Conservation (phyloP, 306 rosid species). For the barrel medic (Medicago truncatula) region DNA sequence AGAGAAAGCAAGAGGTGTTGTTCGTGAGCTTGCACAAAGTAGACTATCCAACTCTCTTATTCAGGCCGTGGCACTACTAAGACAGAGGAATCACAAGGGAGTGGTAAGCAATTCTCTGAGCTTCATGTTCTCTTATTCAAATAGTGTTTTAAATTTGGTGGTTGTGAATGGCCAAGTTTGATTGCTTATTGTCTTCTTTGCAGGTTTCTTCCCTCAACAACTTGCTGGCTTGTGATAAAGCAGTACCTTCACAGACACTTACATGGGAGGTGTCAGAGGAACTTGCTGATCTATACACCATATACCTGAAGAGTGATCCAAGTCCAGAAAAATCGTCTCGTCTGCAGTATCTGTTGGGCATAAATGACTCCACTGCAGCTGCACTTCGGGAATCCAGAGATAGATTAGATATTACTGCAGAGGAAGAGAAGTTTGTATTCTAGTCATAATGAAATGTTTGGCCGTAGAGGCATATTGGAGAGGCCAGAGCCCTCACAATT, state of each 20-base stretch:
- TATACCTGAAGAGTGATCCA: constrained; percentile 75
- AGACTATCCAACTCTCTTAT: constrained; percentile 84
- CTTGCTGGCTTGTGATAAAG: constrained; percentile 61
- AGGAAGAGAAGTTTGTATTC: constrained; percentile 90
- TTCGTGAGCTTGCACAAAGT: constrained; percentile 74
- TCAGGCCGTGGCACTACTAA: constrained; percentile 86
- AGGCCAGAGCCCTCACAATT: constrained; percentile 9
- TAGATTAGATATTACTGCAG: constrained; percentile 58
- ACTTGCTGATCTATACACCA: constrained; percentile 74
- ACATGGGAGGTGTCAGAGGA: constrained; percentile 75
- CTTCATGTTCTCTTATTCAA: constrained; percentile 8
- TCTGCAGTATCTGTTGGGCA: constrained; percentile 86
- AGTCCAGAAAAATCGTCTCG: constrained; percentile 79
- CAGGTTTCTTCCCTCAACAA: constrained; percentile 61
- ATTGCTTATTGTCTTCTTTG: constrained; percentile 29
- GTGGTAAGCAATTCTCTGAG: constrained; percentile 60
- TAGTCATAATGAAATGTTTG: constrained; percentile 46
- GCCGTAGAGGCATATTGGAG: constrained; percentile 44
- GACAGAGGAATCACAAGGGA: constrained; percentile 82
- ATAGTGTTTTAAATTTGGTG: constrained; percentile 19
- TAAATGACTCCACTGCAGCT: constrained; percentile 75
- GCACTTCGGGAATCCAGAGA: constrained; percentile 75
- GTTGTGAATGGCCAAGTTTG: constrained; percentile 10
- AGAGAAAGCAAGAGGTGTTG: constrained; percentile 72
- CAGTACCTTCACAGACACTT: constrained; percentile 47